Evolutionary conservation across 2,329 filamentous ascomycete species (phyloP), one percentile per base, ranked within the genome.

Genomic region (Alternaria burnsii): DNA sequence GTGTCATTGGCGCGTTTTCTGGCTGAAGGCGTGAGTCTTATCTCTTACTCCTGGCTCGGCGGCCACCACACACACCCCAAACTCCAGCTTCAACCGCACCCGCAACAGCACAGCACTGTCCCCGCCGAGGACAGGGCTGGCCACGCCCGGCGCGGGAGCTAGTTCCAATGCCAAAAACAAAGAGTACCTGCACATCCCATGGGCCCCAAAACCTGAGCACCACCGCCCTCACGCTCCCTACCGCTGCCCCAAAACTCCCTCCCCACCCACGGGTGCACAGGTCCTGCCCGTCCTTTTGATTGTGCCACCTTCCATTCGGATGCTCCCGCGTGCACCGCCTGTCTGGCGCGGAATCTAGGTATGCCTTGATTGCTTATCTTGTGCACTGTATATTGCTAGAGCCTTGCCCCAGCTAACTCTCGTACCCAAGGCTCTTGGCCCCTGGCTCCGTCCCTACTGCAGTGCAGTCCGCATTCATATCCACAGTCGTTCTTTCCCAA

Each of bases 61-160:
- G 50, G 47, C 60, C 66, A 63, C 63, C 62, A 63, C 59, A 44
- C 62, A 56, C 58, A 22, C 40, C 54, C 61, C 61, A 58, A 62
- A 51, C 50, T 61, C 62, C 68, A 71, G 62, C 65, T 65, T 62
- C 46, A 34, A 30, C 41, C 54, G 30, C 57, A 55, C 58, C 67
- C 63, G 54, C 65, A 57, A 59, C 56, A 56, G 61, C 65, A 52
- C 34, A 38, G 34, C 34, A 38, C 58, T 46, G 46, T 62, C 61
- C 64, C 63, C 62, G 62, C 56, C 46, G 55, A 71, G 70, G 63
- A 65, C 68, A 69, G 66, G 69, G 63, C 66, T 71, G 67, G 52
- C 68, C 69, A 61, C 65, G 66, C 70, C 73, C 67, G 66, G 74
- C 72, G 71, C 74, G 71, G 72, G 68, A 72, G 72, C 74, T 76